Percentiles rank a stretch among this genome's conserved stretches.
Conservation (phyloP, 331 rosid genomes). For the Quercus tomentella region DNA sequence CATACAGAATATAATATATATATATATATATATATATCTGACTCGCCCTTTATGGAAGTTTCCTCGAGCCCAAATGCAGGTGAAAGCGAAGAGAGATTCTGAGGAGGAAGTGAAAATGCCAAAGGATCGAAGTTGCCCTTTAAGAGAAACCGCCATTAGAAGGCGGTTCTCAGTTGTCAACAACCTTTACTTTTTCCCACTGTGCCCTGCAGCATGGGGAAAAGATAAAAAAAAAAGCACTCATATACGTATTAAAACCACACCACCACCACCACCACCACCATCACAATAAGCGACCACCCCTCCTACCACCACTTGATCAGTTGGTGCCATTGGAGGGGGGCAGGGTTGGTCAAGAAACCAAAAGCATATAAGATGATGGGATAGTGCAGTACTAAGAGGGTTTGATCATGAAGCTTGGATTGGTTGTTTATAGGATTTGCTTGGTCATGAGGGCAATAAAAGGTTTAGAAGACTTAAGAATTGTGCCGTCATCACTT, state of each 20-base stretch:
- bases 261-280: conserved; percentile 7
- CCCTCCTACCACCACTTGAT: conserved; percentile 15
- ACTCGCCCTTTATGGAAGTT: conserved; percentile 12
- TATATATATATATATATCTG: background rate
- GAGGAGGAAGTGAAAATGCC: conserved; percentile 63
- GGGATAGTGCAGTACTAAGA: conserved; percentile 30
- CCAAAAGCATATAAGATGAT: conserved; percentile 20
- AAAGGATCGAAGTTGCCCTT: conserved; percentile 97
- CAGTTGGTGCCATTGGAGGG: conserved; percentile 18
- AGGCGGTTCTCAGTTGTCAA: conserved; percentile 35
- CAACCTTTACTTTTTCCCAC: conserved; percentile 21
- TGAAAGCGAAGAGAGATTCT: conserved; percentile 20
- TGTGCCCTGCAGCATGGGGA: conserved; percentile 6
- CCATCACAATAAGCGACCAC: conserved; percentile 16
- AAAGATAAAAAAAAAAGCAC: background rate
- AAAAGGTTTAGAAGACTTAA: conserved; percentile 61
- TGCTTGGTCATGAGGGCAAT: conserved; percentile 54
- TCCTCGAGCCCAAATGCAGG: conserved; percentile 19
- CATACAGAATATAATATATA: background rate
- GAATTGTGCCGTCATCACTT: conserved; percentile 47
- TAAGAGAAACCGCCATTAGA: conserved; percentile 36
- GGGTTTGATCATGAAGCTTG: conserved; percentile 43
- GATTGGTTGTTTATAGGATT: conserved; percentile 51
- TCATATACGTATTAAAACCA: background rate
- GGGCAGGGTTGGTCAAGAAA: conserved; percentile 26